Conservation (phyloP, 2,329 filamentous ascomycete species). For the Fusarium sp. region DNA sequence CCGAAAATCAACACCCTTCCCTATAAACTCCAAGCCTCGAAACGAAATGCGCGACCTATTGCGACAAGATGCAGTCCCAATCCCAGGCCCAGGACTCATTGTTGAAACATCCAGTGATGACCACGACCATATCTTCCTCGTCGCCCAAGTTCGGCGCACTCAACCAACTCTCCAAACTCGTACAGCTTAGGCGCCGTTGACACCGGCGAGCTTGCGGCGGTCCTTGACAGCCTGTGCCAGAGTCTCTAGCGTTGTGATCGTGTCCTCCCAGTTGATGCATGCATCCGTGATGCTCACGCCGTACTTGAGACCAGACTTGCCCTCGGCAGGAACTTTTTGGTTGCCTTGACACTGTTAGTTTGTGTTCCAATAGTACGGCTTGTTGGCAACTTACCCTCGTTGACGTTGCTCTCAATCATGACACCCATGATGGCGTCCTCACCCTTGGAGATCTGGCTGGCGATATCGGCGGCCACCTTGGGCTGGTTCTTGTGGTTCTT, state of each 20-base stretch:
- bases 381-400: slow-evolving; percentile 72
- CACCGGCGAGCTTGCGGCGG: slow-evolving; percentile 48
- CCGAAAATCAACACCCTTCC: slow-evolving; percentile 33
- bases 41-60: slow-evolving; percentile 28
- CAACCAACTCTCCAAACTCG: background rate
- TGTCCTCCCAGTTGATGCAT: slow-evolving; percentile 94
- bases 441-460: slow-evolving; percentile 83
- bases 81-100: slow-evolving; percentile 2
- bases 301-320: slow-evolving; percentile 84
- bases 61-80: slow-evolving; percentile 23
- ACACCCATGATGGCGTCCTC: slow-evolving; percentile 92
- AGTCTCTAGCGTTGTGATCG: slow-evolving; percentile 75
- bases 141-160: background rate
- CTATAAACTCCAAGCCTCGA: slow-evolving; percentile 40
- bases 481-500: slow-evolving; percentile 99
- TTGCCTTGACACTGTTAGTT: slow-evolving; percentile 60
- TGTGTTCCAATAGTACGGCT: background rate
- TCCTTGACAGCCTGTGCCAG: slow-evolving; percentile 82
- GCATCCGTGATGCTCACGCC: slow-evolving; percentile 98
- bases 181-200: slow-evolving; percentile 34
- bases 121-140: slow-evolving; percentile 1
- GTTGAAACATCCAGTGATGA: slow-evolving; percentile 4
- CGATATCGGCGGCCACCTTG: slow-evolving; percentile 82
- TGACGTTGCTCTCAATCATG: slow-evolving; percentile 98
- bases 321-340: slow-evolving; percentile 91